Evolutionary conservation across 192 early-diverging fungal genomes (phyloP).

Genomic region (Backusella psychrophila): DNA sequence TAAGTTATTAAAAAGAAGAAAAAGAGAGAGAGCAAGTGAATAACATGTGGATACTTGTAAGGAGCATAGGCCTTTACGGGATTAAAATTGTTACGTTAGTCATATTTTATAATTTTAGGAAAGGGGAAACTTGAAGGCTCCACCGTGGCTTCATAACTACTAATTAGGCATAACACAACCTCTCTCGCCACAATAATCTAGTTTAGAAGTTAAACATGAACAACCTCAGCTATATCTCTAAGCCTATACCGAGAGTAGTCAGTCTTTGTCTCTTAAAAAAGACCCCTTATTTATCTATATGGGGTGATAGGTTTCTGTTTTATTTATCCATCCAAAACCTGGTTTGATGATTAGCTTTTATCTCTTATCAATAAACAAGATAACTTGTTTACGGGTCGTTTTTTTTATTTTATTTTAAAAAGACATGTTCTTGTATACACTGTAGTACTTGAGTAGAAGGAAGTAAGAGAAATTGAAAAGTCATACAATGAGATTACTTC

Average conservation of each 20-base stretch:
- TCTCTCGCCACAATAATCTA: not conserved
- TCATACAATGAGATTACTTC: not conserved
- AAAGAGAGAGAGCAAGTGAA: not conserved
- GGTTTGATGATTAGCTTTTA: not conserved
- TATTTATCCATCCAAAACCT: not conserved
- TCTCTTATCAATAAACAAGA: not conserved
- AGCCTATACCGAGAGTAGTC: not conserved
- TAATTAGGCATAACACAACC: not conserved
- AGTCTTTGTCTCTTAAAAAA: not conserved
- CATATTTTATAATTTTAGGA: slow-evolving; percentile 4
- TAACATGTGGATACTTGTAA: not conserved
- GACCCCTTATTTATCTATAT: not conserved
- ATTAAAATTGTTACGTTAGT: not conserved
- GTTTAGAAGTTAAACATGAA: not conserved
- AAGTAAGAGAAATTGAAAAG: not conserved
- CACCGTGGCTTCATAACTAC: not conserved
- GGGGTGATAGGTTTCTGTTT: not conserved
- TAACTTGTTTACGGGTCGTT: not conserved
- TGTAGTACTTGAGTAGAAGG: not conserved
- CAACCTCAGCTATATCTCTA: not conserved
- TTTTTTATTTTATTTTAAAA: not conserved
- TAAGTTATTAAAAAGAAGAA: not conserved
- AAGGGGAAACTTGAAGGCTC: not conserved
- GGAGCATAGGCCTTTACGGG: not conserved
- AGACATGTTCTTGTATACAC: not conserved